Base-by-base conservation (phyloP, 352 stramenopile species). In the Thraustotheca clavata region DNA sequence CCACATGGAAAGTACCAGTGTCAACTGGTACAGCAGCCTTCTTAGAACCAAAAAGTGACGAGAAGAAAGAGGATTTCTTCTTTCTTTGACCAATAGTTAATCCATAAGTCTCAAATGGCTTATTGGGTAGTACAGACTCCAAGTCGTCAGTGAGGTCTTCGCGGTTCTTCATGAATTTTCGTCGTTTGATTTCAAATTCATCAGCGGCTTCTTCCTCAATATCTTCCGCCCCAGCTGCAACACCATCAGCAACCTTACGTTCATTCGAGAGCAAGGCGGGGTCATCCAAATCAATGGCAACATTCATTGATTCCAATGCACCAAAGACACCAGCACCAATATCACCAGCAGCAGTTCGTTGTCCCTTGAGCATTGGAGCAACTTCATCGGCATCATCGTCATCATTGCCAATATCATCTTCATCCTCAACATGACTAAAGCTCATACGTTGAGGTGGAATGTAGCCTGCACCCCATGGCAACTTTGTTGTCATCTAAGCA, bases 91-190 rank as follows among this genome's bases (percentile, higher is more conserved):
- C 83, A 70, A 89, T 89, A 41, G 88, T 74, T 27, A 96, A 67
- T 0, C 74, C 77, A 66, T 95, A 96, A 62, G 89, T 92, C 49
- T 96, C 87, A 40, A 96, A 96, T 14, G 88, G 88, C 1, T 83
- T 92, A 3, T 76, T 95, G 71, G 88, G 78, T 6, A 96, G 68
- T 61, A 91, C 75, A 1, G 71, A 72, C 32, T 95, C 62, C 18
- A 91, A 73, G 3, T 62, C 59, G n/a, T 89, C 80, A n/a, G 31
- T 52, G 8, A 88, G 71, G 11, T 91, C 47, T 11, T 88, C 69
- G 27, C 84, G 80, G 47, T 91, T 74, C 62, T 88, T 88, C 3
- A 94, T 62, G 71, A 91, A 94, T 50, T 91, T 89, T 50, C 76
- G 77, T 46, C 70, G 71, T 18, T 77, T 65, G 33, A 87, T 74